A percentile compares a stretch with the other conserved stretches of the same genome.
phyloP scores from a whole-genome alignment of 192 early-diverging fungal species.

The Helicostylum pulchrum region DNA sequence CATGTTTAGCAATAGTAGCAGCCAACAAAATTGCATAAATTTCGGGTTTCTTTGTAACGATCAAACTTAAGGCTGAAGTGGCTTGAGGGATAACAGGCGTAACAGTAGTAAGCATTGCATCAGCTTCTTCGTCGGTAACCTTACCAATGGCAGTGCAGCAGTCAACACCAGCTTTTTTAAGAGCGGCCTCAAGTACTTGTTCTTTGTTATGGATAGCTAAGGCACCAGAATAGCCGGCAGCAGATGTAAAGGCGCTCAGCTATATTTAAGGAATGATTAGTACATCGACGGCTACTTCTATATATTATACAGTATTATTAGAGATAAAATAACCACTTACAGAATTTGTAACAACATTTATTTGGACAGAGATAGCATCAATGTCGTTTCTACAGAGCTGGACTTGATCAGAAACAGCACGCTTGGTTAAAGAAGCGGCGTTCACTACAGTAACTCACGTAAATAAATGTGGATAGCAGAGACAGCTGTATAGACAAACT shows the following conservation, averaged over 20 bases:
- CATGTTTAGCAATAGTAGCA: background rate
- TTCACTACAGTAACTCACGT: no score
- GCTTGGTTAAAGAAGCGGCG: no score
- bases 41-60: constrained; percentile 8
- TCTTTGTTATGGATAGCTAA: background rate
- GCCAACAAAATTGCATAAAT: background rate
- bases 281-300: no score
- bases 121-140: constrained; percentile 4
- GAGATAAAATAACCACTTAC: no score
- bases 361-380: no score
- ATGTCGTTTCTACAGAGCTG: no score
- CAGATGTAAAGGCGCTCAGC: background rate
- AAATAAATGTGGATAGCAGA: no score
- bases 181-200: background rate
- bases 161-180: constrained; percentile 3
- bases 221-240: constrained; percentile 8
- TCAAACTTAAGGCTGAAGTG: background rate
- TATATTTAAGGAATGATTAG: no score
- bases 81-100: background rate
- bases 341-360: no score
- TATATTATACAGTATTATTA: no score
- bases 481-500: no score
- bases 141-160: background rate
- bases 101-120: constrained; percentile 4
- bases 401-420: no score